A percentile compares a stretch with the other conserved stretches of the same genome.
Conservation (phyloP, 192 early-diverging fungal species). For the Umbelopsis vinacea region DNA sequence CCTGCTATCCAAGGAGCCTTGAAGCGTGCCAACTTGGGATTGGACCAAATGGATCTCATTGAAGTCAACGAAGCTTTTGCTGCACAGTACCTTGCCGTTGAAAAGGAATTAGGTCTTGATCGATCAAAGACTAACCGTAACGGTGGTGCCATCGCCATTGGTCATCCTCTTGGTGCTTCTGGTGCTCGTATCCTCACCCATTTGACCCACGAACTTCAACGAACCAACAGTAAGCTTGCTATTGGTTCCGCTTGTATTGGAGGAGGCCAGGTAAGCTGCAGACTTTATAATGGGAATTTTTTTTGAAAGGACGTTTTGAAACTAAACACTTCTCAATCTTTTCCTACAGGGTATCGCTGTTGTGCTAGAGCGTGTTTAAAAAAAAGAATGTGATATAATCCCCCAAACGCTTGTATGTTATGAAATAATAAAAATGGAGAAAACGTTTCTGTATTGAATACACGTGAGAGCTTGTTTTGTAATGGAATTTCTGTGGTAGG, state of each 20-base stretch:
- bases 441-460: neutral
- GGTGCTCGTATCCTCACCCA: conserved; percentile 94
- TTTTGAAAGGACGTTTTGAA: neutral
- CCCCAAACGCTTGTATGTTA: neutral
- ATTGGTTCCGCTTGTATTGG: conserved; percentile 96
- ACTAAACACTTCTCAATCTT: conserved; percentile 2
- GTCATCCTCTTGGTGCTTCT: conserved; percentile 95
- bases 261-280: conserved; percentile 71
- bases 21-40: conserved; percentile 72
- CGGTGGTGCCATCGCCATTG: conserved; percentile 93
- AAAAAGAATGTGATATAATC: neutral
- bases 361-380: conserved; percentile 43
- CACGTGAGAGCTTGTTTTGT: neutral
- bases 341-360: conserved; percentile 40
- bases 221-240: conserved; percentile 83
- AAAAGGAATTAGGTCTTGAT: conserved; percentile 87
- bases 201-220: conserved; percentile 82
- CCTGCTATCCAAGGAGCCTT: conserved; percentile 87
- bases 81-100: conserved; percentile 86
- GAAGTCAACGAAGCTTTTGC: conserved; percentile 99
- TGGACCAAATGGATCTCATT: conserved; percentile 88
- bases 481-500: neutral
- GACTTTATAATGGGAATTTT: conserved; percentile 24
- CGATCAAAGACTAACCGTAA: conserved; percentile 79
- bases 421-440: neutral